These are phyloP conservation scores for Marasmius tenuissimus DNA, from an alignment of 1,284 basidiomycete species.

Conservation along the genomic window DNA sequence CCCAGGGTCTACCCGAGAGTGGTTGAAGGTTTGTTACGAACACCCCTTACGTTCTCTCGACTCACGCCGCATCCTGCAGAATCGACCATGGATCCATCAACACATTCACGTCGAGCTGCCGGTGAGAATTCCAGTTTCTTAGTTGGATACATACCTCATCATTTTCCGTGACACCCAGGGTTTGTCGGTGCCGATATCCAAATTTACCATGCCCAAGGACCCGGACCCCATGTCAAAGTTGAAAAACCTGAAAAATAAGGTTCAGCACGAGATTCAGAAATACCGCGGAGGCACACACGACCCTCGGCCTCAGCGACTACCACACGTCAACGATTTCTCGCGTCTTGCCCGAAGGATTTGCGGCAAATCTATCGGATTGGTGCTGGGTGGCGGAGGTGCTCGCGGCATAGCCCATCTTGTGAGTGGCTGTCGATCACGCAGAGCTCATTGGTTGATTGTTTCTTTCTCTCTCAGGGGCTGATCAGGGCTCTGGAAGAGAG, in stretches of 20 bases:
- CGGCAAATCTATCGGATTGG: constrained; percentile 91
- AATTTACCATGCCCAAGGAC: constrained; percentile 65
- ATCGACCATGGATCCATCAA: constrained; percentile 92
- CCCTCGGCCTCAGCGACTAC: constrained; percentile 69
- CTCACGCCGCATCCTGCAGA: constrained; percentile 42
- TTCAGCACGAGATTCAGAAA: constrained; percentile 87
- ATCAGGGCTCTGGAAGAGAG: constrained; percentile 91
- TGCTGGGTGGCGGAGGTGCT: constrained; percentile 95
- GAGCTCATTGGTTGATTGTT: constrained; percentile 4
- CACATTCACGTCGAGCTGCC: constrained; percentile 90
- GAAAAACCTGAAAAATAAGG: constrained; percentile 88
- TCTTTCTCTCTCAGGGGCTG: constrained; percentile 58
- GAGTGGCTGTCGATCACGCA: constrained; percentile 21
- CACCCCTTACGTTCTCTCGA: neutral
- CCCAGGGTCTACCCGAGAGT: constrained; percentile 92
- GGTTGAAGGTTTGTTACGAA: constrained; percentile 76
- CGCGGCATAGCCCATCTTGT: constrained; percentile 94
- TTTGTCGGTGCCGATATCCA: constrained; percentile 64
- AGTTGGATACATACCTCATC: neutral
- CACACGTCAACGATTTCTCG: constrained; percentile 91
- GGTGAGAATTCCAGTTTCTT: constrained; percentile 39
- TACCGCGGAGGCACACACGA: constrained; percentile 77
- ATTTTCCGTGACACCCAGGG: constrained; percentile 40
- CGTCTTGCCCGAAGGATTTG: constrained; percentile 89
- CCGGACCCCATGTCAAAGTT: constrained; percentile 89